These are phyloP conservation scores for Marasmius fiardii DNA, from an alignment of 1,284 basidiomycete species.

Conservation along the genomic window DNA sequence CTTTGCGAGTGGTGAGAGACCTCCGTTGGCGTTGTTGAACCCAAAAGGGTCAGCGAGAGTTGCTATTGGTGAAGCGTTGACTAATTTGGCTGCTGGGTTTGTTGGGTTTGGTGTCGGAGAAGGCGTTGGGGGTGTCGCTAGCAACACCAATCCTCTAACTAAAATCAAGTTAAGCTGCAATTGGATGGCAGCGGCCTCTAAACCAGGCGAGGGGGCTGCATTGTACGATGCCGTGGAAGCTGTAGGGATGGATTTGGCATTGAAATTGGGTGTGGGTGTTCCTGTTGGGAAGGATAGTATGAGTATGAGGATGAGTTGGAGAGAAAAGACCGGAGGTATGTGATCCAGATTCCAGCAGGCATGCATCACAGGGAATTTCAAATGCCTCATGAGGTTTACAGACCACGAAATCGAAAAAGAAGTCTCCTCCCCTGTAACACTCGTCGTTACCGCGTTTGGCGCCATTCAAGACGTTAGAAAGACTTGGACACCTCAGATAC, in stretches of 20 bases:
- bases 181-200: constrained; percentile 98
- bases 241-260: constrained; percentile 93
- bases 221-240: constrained; percentile 94
- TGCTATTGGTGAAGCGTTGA: constrained; percentile 93
- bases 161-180: constrained; percentile 95
- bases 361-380: background rate
- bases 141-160: constrained; percentile 45
- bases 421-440: constrained; percentile 87
- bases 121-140: too few relatives aligned
- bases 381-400: background rate
- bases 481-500: constrained; percentile 95
- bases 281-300: constrained; percentile 99
- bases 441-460: constrained; percentile 95
- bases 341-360: constrained; percentile 13
- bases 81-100: constrained; percentile 85
- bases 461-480: constrained; percentile 75
- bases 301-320: constrained; percentile 99
- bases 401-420: constrained; percentile 47
- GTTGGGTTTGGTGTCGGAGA: constrained; percentile 37
- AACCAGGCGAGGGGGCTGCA: constrained; percentile 86
- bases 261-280: constrained; percentile 90
- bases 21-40: constrained; percentile 85
- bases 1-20: constrained; percentile 97
- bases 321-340: constrained; percentile 47
- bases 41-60: constrained; percentile 92